Base-by-base conservation (phyloP, 805 yeast genomes). In the Ogataea glucozyma region DNA sequence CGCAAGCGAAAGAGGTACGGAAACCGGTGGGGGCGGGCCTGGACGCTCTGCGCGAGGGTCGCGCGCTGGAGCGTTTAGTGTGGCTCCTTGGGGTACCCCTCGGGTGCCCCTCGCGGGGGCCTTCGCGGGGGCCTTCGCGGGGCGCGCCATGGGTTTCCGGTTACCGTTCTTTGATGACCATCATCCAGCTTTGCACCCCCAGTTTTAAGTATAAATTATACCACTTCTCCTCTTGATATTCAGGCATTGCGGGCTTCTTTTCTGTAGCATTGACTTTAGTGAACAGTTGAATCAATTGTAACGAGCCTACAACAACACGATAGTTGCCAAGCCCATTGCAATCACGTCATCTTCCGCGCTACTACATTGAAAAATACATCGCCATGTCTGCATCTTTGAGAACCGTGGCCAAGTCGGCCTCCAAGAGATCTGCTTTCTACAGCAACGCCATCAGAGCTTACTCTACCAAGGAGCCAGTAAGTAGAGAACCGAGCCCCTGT, bases 401-500 rank as follows among this genome's bases (percentile, higher is more conserved):
- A 61, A 53, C 60, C 38, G 51, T 58, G 34, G 56, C 61, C 43
- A 62, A 55, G 54, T 43, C 59, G 14, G 54, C 62, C 13, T 38
- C 62, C 31, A 56, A 50, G 47, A 53, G 50, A 39, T 46, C 57
- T 10, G 43, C 49, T 12, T 38, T 54, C 30, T 48, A 48, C 40
- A 34, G 29, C 17, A 48, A 52, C 31, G 52, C 60, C 34, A 40
- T 51, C 26, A 62, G 72, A 57, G 60, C 68, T 36, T 67, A 67
- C 52, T 62, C 72, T 26, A 59, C 71, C 37, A 64, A 65, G 45
- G 71, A 67, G 54, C 62, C 68, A 48, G 65, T 60, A 57, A 38
- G 63, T 59, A 20, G 4, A n/a, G n/a, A 18, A n/a, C n/a, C n/a
- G n/a, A n/a, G n/a, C n/a, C n/a, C n/a, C n/a, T n/a, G n/a, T n/a